Percentiles rank a stretch among this genome's conserved stretches.
phyloP scores from a whole-genome alignment of 192 early-diverging fungal genomes.

The Spinellus fusiger region DNA sequence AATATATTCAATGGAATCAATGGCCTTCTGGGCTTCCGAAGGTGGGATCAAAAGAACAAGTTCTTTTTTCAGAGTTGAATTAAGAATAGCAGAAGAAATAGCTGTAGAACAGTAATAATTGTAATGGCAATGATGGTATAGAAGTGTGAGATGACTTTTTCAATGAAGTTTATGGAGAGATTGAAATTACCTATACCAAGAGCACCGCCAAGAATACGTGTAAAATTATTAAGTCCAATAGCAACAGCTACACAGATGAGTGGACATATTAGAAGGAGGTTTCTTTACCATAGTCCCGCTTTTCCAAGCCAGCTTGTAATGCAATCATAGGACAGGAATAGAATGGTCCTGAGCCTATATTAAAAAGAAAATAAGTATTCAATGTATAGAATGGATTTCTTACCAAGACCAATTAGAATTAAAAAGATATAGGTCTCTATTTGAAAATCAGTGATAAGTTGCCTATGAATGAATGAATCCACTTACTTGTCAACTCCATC shows the following conservation, averaged over 20 bases:
- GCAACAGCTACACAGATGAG: constrained; percentile 1
- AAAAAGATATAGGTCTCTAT: constrained; percentile 3
- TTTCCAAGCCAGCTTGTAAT: constrained; percentile 12
- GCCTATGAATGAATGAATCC: not conserved
- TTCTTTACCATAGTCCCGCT: constrained; percentile 11
- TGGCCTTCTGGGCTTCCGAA: not conserved
- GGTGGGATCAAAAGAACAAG: not conserved
- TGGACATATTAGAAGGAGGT: not conserved
- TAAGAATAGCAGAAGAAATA: constrained; percentile 10
- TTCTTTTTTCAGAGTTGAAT: not conserved
- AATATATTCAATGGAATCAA: constrained; percentile 5
- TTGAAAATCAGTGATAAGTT: not conserved
- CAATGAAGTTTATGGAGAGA: not conserved
- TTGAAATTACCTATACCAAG: constrained; percentile 14
- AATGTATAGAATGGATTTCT: not conserved
- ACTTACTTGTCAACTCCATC: not conserved
- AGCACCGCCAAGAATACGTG: constrained; percentile 20
- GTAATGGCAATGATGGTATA: not conserved
- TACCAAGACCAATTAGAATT: constrained; percentile 8
- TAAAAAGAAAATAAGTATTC: not conserved
- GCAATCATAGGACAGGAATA: constrained; percentile 17
- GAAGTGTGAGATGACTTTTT: too few relatives aligned
- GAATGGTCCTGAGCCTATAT: constrained; percentile 6
- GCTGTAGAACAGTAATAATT: not conserved
- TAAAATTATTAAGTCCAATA: constrained; percentile 16